Evolutionary conservation across 2,329 filamentous ascomycete species (phyloP), one percentile per base, ranked within the genome.

Genomic region (Aspergillus oerlinghausenensis): DNA sequence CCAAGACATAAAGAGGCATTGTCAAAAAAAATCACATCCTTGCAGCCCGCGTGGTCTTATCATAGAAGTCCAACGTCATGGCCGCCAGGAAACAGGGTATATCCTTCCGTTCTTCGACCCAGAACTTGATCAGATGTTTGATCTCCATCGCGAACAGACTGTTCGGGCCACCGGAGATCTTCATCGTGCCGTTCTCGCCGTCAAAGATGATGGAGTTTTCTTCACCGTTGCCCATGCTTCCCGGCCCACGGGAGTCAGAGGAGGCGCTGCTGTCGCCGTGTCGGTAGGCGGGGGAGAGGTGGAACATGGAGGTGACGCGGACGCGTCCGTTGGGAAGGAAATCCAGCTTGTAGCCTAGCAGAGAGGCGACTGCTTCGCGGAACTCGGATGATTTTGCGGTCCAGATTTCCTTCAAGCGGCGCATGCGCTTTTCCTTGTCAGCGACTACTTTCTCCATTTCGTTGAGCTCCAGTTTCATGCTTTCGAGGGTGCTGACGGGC

Each of bases 281-380:
- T 51, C 75, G 64, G 55, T 77, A 77, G 10, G 72, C 73, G 59
- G 75, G 74, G 2, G 84, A 87, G 0, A 92, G 88, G 70, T 89
- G 89, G 70, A 93, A 95, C 63, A 93, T 88, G 58, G 84, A 88
- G 54, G 93, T 95, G 23, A 97, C 90, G 32, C 91, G 88, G 75
- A 97, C 95, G 67, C 96, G 93, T 45, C 94, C 94, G 72, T 96
- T 96, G n/a, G 92, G 92, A 71, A 97, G 88, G 72, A 99, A 97
- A 32, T 94, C 92, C 11, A 97, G 85, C 53, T 93, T 93, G 88
- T 92, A 99, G 0, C 94, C 94, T 0, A 99, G 82, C 0, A 96
- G 88, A 21, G 87, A 91, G 61, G 92, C 92, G 57, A 99, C 92
- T 32, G 92, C 91, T 75, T 97, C 92, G 51, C 95, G 90, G 77